Evolutionary conservation across 257 asterid genomes (phyloP).

Genomic region (Haberlea rhodopensis): DNA sequence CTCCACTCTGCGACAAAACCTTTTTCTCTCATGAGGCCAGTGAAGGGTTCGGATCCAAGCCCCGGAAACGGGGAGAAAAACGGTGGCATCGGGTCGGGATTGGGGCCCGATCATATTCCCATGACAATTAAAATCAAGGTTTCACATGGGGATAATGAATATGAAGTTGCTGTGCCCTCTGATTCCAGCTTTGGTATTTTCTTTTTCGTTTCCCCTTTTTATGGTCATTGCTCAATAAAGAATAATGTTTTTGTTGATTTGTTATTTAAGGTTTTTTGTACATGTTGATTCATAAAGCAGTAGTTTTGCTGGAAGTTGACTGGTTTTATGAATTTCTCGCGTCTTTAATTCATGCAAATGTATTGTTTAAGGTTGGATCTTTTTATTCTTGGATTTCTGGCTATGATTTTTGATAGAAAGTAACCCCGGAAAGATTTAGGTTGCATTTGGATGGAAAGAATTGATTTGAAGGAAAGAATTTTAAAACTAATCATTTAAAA

Average conservation of each 20-base stretch:
- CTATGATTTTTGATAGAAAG: background rate
- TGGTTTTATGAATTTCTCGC: no score
- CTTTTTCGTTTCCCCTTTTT: background rate
- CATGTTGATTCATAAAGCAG: no score
- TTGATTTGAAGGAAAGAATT: no score
- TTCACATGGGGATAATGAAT: conserved; percentile 29
- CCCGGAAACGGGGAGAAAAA: conserved; percentile 29
- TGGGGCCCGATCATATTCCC: conserved; percentile 25
- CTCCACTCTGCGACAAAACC: conserved; percentile 14
- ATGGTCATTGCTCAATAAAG: background rate
- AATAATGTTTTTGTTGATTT: no score
- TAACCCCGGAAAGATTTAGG: no score
- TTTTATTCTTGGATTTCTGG: conserved; percentile 8
- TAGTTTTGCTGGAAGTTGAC: no score
- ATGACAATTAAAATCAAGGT: conserved; percentile 32
- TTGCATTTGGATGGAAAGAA: no score
- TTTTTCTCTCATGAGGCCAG: conserved; percentile 11
- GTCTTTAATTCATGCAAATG: background rate
- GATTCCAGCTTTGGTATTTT: conserved; percentile 42
- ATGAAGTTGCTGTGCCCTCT: conserved; percentile 38
- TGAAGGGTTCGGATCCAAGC: conserved; percentile 29
- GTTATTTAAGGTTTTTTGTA: no score
- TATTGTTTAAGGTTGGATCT: background rate
- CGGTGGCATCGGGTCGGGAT: conserved; percentile 23
- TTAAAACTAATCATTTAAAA: no score